These are phyloP conservation scores for Wickerhamiella occidentalis DNA, from an alignment of 805 yeast species.

Conservation along the genomic window DNA sequence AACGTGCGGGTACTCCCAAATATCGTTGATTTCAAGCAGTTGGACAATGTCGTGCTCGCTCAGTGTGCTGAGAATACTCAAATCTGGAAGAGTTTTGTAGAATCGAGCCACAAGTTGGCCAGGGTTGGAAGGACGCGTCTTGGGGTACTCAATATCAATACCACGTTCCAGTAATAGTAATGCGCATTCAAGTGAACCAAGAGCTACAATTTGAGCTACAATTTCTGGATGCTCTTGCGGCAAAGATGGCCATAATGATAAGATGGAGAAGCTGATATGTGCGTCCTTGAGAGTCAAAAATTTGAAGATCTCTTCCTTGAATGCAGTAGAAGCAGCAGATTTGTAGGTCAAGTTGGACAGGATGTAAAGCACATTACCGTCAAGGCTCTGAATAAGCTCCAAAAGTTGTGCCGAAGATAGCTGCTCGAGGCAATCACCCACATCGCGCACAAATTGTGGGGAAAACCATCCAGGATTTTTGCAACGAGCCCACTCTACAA, in stretches of 20 bases:
- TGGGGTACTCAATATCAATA: background rate
- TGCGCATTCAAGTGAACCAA: background rate
- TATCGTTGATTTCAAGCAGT: background rate
- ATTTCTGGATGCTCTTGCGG: background rate
- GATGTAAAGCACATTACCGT: background rate
- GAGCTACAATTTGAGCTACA: background rate
- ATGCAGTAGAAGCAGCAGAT: background rate
- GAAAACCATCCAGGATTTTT: background rate
- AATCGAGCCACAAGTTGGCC: background rate
- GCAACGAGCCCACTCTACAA: background rate
- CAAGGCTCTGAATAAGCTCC: slow-evolving; percentile 5
- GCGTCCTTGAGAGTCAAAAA: background rate
- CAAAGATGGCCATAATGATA: slow-evolving; percentile 1
- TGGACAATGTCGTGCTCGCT: background rate
- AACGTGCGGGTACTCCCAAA: slow-evolving; percentile 7
- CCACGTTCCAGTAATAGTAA: slow-evolving; percentile 1
- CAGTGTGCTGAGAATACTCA: background rate
- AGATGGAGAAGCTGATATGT: background rate
- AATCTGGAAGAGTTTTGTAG: background rate
- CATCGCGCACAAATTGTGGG: background rate
- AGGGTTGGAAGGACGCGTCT: background rate
- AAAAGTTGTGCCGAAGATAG: slow-evolving; percentile 16
- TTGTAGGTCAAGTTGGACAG: background rate
- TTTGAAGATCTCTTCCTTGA: background rate
- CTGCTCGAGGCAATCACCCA: slow-evolving; percentile 9